A percentile compares a stretch with the other conserved stretches of the same genome.
Conservation (phyloP, 208 protist species). For the Leishmania braziliensis region DNA sequence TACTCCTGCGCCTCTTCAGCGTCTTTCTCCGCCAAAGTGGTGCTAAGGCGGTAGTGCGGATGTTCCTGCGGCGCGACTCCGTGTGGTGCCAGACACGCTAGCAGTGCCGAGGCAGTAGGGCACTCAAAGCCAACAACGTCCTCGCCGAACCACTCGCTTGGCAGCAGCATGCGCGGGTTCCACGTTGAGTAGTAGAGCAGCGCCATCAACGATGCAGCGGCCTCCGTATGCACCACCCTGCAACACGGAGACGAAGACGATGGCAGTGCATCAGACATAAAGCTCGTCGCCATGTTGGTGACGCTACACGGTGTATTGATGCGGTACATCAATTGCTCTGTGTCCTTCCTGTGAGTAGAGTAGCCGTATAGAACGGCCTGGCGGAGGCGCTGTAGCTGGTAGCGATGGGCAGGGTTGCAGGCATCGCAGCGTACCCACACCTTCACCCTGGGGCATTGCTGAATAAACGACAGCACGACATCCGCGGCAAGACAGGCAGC, state of each 20-base stretch:
- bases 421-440: conserved; percentile 84
- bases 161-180: conserved; percentile 35
- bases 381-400: conserved; percentile 54
- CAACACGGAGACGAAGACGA: not conserved
- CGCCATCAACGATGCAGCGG: conserved; percentile 38
- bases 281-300: not conserved
- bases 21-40: not conserved
- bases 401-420: conserved; percentile 45
- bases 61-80: conserved; percentile 17
- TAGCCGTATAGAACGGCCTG: conserved; percentile 62
- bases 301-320: conserved; percentile 23
- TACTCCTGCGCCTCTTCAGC: not conserved
- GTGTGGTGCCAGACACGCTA: conserved; percentile 23
- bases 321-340: conserved; percentile 5
- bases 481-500: conserved; percentile 44
- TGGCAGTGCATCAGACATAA: not conserved
- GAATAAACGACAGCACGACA: conserved; percentile 38
- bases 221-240: conserved; percentile 23
- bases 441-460: conserved; percentile 26
- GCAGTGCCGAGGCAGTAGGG: conserved; percentile 37
- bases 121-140: conserved; percentile 72
- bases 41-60: conserved; percentile 12
- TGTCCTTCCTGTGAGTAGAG: conserved; percentile 7
- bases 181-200: conserved; percentile 59
- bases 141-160: conserved; percentile 84